phyloP scores from a whole-genome alignment of 345 rosid genomes.

The Schrenkiella parvula region DNA sequence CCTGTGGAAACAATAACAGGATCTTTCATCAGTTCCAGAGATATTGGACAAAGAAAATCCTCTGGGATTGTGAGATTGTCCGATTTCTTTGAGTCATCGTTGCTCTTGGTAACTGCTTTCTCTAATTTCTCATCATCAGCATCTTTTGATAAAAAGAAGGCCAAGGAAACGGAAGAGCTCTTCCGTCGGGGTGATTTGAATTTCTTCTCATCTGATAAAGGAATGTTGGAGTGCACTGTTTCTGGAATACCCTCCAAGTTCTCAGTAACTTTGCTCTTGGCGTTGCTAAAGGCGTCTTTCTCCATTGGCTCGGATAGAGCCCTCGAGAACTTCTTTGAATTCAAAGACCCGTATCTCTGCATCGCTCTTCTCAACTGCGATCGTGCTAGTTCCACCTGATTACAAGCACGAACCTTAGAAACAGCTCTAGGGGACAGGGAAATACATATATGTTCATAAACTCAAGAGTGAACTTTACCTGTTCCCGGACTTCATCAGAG shows the following conservation, averaged over 20 bases:
- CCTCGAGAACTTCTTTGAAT: conserved; percentile 42
- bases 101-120: conserved; percentile 33
- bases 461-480: conserved; percentile 38
- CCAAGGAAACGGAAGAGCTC: conserved; percentile 36
- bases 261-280: conserved; percentile 32
- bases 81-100: conserved; percentile 46
- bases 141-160: conserved; percentile 32
- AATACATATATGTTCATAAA: not conserved
- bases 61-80: conserved; percentile 55
- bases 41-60: conserved; percentile 88
- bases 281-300: conserved; percentile 33
- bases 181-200: conserved; percentile 27
- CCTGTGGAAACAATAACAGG: conserved; percentile 94
- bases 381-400: conserved; percentile 72
- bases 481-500: conserved; percentile 84
- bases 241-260: conserved; percentile 25
- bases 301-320: conserved; percentile 47
- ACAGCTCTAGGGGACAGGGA: not conserved
- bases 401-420: conserved; percentile 4
- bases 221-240: not conserved
- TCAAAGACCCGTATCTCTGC: conserved; percentile 58
- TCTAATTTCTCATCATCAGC: conserved; percentile 37
- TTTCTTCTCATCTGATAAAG: conserved; percentile 20
- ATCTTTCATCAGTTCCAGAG: conserved; percentile 90
- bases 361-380: conserved; percentile 73